These are phyloP conservation scores for Cryptococcus sp. DNA, from an alignment of 1,284 basidiomycete genomes.

Conservation along the genomic window DNA sequence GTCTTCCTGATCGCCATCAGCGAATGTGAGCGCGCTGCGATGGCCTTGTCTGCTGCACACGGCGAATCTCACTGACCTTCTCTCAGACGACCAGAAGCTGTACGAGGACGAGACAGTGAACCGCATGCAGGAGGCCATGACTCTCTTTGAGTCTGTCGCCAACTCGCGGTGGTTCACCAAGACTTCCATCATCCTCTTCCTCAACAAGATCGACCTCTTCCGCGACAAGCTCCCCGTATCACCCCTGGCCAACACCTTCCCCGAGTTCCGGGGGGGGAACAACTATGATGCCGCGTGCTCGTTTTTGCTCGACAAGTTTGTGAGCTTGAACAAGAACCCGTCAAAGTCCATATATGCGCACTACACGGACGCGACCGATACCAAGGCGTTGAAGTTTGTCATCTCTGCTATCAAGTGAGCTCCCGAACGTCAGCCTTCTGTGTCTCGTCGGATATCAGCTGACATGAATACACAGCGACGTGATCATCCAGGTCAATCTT, in stretches of 20 bases:
- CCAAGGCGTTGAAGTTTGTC: conserved; percentile 56
- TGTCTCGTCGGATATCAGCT: neutral
- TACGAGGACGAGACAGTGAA: conserved; percentile 92
- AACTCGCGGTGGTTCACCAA: conserved; percentile 97
- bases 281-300: conserved; percentile 82
- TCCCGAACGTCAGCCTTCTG: conserved; percentile 19
- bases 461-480: conserved; percentile 32
- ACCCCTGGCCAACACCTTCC: conserved; percentile 85
- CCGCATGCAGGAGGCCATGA: conserved; percentile 93
- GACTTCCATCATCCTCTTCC: conserved; percentile 86
- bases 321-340: conserved; percentile 79
- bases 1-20: conserved; percentile 91
- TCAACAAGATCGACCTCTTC: conserved; percentile 97
- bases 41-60: neutral
- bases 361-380: conserved; percentile 55
- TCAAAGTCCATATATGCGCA: conserved; percentile 54
- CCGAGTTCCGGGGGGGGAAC: conserved; percentile 64
- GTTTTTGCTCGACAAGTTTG: conserved; percentile 81
- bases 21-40: conserved; percentile 68
- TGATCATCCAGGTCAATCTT: conserved; percentile 53
- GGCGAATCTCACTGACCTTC: neutral
- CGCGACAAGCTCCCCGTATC: conserved; percentile 86
- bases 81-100: conserved; percentile 54
- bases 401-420: conserved; percentile 56
- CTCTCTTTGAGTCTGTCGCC: conserved; percentile 92